Conservation (phyloP, 1,139 yeast genomes). For the Candida albicans region DNA sequence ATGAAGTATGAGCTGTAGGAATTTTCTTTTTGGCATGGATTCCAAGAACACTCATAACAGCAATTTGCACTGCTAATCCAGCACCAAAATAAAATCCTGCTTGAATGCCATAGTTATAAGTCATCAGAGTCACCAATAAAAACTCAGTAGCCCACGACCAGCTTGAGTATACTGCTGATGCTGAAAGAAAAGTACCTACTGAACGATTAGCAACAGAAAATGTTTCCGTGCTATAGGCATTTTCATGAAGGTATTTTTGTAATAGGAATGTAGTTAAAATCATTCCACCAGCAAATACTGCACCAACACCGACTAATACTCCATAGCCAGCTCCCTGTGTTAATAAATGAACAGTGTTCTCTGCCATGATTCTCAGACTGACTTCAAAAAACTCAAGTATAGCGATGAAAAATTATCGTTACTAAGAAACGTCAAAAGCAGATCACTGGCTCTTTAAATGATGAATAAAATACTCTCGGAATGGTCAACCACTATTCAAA, state of each 20-base stretch:
- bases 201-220: constrained; percentile 31
- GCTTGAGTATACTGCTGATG: constrained; percentile 28
- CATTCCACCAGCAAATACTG: constrained; percentile 31
- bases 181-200: constrained; percentile 27
- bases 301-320: constrained; percentile 31
- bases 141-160: constrained; percentile 38
- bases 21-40: constrained; percentile 32
- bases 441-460: no score
- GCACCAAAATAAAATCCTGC: constrained; percentile 28
- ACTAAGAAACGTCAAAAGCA: no score
- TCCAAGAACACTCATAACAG: constrained; percentile 29
- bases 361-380: constrained; percentile 4
- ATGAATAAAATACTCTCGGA: no score
- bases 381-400: no score
- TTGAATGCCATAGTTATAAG: constrained; percentile 29
- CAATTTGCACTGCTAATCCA: constrained; percentile 30
- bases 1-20: constrained; percentile 30
- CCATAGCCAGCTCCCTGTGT: constrained; percentile 31
- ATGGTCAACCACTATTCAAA: no score
- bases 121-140: constrained; percentile 27
- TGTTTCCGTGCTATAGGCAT: constrained; percentile 30
- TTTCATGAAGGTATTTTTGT: constrained; percentile 26
- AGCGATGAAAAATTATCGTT: no score
- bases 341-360: constrained; percentile 17
- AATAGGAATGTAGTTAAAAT: constrained; percentile 26